Conservation (phyloP, 768 basidiomycete species). For the Cystobasidium tubakii region DNA sequence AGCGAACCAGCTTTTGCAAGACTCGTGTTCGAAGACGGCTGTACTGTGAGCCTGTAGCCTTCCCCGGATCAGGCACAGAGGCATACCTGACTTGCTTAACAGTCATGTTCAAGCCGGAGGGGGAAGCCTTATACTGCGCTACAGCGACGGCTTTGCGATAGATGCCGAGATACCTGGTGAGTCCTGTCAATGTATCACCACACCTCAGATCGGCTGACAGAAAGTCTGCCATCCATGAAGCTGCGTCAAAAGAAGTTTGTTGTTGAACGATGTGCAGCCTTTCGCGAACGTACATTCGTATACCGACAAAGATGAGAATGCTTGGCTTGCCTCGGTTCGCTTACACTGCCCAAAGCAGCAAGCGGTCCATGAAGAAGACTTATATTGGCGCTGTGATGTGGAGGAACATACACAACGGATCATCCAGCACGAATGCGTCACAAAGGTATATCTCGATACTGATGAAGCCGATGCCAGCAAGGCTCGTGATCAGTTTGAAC, state of each 20-base stretch:
- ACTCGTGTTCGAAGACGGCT: conserved; percentile 2
- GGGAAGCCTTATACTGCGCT: background rate
- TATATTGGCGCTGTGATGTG: background rate
- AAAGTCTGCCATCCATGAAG: background rate
- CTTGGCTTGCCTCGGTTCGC: conserved; percentile 1
- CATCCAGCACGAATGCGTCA: background rate
- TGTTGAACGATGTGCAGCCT: background rate
- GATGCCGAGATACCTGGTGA: background rate
- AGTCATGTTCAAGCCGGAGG: background rate
- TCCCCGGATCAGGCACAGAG: background rate
- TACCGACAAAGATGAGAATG: background rate
- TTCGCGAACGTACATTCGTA: background rate
- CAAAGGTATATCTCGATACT: background rate
- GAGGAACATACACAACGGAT: background rate
- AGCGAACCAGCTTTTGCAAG: conserved; percentile 4
- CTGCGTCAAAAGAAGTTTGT: background rate
- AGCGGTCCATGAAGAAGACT: background rate
- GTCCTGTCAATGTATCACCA: background rate
- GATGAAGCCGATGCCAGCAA: background rate
- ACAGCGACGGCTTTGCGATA: conserved; percentile 1
- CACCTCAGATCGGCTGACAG: too few relatives aligned
- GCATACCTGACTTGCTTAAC: background rate
- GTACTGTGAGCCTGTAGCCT: background rate
- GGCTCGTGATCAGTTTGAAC: background rate
- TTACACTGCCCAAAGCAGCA: conserved; percentile 3